Base-by-base conservation (phyloP, 495 filamentous ascomycete species). In the Aspergillus homomorphus region DNA sequence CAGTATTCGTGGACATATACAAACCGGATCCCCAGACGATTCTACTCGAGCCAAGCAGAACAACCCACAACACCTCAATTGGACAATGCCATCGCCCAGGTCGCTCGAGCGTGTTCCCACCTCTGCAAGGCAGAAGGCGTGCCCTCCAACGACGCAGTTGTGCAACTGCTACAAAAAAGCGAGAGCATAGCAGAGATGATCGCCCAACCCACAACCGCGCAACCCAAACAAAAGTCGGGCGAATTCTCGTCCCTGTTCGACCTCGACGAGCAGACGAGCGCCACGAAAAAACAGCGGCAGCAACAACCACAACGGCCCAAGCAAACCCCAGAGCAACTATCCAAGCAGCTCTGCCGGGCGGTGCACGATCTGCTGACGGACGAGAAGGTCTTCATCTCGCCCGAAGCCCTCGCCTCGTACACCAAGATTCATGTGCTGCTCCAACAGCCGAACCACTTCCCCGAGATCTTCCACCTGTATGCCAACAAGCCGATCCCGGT, bases 351-450 rank as follows among this genome's bases (percentile, higher is more conserved):
- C 58, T 82, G 83, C 21, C 59, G 71, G 12, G 69, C 81, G 12
- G 84, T 85, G 53, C 87, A 89, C 66, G 67, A 76, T 0, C 76
- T 96, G 51, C 54, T 97, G 48, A 80, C 83, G 30, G 84, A 94
- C 59, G 87, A 91, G 4, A 80, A 84, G 26, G 84, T 96, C 41
- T 92, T 92, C 76, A 91, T 98, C 64, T 87, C 91, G 4, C 86
- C 85, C 1, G 69, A 77, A 24, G 71, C 90, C 0, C 82, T 98
- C 9, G 70, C 80, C 18, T 67, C 73, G 54, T 97, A 96, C 64
- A 84, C 92, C 49, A 74, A 79, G 22, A 83, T 88, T 26, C 90
- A 96, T 65, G 75, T 82, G 18, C 74, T 82, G n/a, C 81, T 97
- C 58, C 78, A 82, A 53, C 84, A 78, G 48, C 86, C 90, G 14